Evolutionary conservation across 1,284 basidiomycete genomes (phyloP), one percentile per base, ranked within the genome.

Genomic region (Paramarasmius palmivorus): DNA sequence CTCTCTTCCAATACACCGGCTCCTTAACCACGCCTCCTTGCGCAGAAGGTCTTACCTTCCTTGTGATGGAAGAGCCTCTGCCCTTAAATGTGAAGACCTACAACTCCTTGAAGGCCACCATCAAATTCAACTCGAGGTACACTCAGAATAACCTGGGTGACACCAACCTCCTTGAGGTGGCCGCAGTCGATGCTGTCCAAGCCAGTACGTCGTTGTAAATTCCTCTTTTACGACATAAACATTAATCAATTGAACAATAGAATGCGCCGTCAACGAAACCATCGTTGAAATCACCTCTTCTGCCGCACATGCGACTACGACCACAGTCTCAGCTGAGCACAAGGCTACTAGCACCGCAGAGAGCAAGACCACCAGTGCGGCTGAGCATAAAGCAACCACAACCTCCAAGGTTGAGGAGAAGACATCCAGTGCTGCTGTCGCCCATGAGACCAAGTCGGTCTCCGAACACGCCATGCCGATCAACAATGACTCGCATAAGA

Each of bases 11-110:
- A 37, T 61, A 61, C 58, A 47, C 58, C 37, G 60, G 60, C 45
- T 61, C 60, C 29, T 55, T 61, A 23, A 61, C 60, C 6, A 61
- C 60, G 15, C 60, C 60, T 49, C 60, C 60, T 34, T 61, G 60
- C 49, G 53, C 52, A 34, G 60, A 61, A 48, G 60, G 60, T 6
- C 49, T 60, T n/a, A 60, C 58, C 6, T 61, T 61, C 58, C 59
- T 61, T 29, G 58, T 61, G 50, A 45, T 61, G 40, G 56, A 54
- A 47, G 50, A 61, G 48, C 60, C 60, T 20, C 29, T 57, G 15
- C 38, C 55, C 35, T 37, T 57, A 15, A 53, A 57, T 40, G 55
- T 57, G 29, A 37, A 45, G 34, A 57, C 55, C n/a, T 57, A 35
- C 47, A 57, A 57, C 38, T 41, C 45, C 19, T 37, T 57, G 36